phyloP scores from a whole-genome alignment of 2,329 filamentous ascomycete genomes.

The Epichloe hybrida region DNA sequence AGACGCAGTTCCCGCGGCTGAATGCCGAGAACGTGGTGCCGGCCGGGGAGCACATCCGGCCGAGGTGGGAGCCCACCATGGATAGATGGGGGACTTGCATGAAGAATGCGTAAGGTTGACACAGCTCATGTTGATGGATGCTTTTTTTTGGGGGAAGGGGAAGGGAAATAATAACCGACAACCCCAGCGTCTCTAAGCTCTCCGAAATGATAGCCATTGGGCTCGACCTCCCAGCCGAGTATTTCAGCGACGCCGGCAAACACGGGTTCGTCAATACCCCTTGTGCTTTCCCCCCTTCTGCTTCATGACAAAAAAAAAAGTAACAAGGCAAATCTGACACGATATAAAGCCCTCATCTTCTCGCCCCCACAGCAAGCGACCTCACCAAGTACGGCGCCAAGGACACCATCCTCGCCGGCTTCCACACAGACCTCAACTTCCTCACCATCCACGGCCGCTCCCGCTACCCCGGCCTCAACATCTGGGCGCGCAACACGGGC shows the following conservation, averaged over 20 bases:
- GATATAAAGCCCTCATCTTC: conserved; percentile 39
- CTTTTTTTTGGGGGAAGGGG: too few species aligned
- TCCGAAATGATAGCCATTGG: conserved; percentile 47
- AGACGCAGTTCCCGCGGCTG: conserved; percentile 40
- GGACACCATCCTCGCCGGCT: conserved; percentile 48
- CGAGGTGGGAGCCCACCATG: conserved; percentile 41
- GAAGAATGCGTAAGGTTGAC: conserved; percentile 38
- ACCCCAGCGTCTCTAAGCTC: conserved; percentile 35
- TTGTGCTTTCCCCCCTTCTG: too few species aligned
- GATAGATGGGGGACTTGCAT: conserved; percentile 44
- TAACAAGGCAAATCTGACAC: too few species aligned
- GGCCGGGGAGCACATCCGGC: conserved; percentile 31
- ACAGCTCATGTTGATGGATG: too few species aligned
- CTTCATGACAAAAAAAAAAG: too few species aligned
- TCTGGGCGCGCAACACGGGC: conserved; percentile 51
- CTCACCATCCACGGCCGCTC: conserved; percentile 51
- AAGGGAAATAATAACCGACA: too few species aligned
- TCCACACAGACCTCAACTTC: conserved; percentile 53
- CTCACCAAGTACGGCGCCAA: conserved; percentile 36
- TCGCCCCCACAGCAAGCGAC: conserved; percentile 47
- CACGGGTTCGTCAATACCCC: conserved; percentile 31
- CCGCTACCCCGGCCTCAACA: conserved; percentile 46
- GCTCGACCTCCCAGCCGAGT: conserved; percentile 36
- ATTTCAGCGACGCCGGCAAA: conserved; percentile 39
- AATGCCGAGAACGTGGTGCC: conserved; percentile 44